A percentile compares a stretch with the other conserved stretches of the same genome.
phyloP scores from a whole-genome alignment of 2,329 filamentous ascomycete genomes.

The Elsinoe ampelina region DNA sequence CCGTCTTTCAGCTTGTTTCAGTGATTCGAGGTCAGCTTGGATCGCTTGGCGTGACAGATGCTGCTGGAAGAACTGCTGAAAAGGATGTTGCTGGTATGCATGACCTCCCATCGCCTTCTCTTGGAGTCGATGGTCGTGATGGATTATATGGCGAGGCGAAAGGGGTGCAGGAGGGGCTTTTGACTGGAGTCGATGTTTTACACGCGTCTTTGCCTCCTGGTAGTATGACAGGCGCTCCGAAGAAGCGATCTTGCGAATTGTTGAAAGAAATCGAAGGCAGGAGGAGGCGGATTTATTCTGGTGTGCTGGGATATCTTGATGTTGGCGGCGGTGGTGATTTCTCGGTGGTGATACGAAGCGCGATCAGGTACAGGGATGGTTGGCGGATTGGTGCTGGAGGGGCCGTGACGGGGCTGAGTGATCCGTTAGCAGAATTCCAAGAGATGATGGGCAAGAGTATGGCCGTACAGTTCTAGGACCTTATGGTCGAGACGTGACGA shows the following conservation, averaged over 20 bases:
- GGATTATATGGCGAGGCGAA: not conserved
- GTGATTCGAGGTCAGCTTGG: slow-evolving; percentile 65
- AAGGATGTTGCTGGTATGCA: too few species aligned
- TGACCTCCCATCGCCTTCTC: too few species aligned
- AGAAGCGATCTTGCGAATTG: slow-evolving; percentile 83
- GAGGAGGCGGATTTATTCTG: slow-evolving; percentile 71
- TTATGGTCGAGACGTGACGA: slow-evolving; percentile 15
- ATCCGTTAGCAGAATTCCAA: slow-evolving; percentile 69
- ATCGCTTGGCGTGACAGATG: not conserved
- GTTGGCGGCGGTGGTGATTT: slow-evolving; percentile 78
- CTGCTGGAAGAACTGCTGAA: not conserved
- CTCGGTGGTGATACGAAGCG: slow-evolving; percentile 79
- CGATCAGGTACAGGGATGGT: slow-evolving; percentile 60
- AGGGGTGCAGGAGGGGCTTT: slow-evolving; percentile 17
- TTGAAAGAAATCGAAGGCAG: slow-evolving; percentile 58
- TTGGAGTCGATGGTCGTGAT: too few species aligned
- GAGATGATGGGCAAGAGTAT: slow-evolving; percentile 59
- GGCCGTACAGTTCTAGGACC: slow-evolving; percentile 18
- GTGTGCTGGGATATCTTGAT: slow-evolving; percentile 84
- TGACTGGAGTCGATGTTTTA: slow-evolving; percentile 66
- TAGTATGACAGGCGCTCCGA: slow-evolving; percentile 93
- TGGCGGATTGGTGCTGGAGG: slow-evolving; percentile 89
- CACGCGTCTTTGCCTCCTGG: slow-evolving; percentile 74
- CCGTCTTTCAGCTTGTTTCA: slow-evolving; percentile 84
- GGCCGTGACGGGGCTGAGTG: slow-evolving; percentile 78